phyloP scores from a whole-genome alignment of 1,284 basidiomycete species.

The Termitomyces sp. region DNA sequence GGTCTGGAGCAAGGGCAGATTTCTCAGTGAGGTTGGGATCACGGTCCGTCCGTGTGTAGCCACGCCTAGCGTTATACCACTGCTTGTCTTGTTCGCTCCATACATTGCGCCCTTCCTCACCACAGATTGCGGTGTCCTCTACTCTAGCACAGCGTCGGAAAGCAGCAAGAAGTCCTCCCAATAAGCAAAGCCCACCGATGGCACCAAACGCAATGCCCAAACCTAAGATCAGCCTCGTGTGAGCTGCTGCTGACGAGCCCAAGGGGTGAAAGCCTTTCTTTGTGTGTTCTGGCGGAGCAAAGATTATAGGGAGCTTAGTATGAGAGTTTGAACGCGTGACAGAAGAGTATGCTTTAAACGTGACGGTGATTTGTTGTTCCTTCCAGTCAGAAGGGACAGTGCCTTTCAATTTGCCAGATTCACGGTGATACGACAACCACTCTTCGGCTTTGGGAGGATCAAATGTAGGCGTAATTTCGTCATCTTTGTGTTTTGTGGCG shows the following conservation, averaged over 20 bases:
- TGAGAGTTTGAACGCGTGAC: constrained; percentile 70
- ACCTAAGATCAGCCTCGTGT: constrained; percentile 47
- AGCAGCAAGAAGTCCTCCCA: constrained; percentile 50
- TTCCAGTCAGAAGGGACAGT: constrained; percentile 41
- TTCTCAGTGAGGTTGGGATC: constrained; percentile 12
- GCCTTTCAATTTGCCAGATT: constrained; percentile 43
- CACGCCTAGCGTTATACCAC: constrained; percentile 48
- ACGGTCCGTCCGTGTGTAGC: constrained; percentile 26
- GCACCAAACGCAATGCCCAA: constrained; percentile 59
- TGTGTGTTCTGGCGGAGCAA: constrained; percentile 33
- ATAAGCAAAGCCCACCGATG: constrained; percentile 51
- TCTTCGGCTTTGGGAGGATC: constrained; percentile 41
- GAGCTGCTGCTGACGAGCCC: constrained; percentile 37
- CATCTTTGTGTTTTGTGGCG: constrained; percentile 34
- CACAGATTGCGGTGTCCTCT: constrained; percentile 51
- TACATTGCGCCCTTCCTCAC: constrained; percentile 48
- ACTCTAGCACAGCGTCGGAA: constrained; percentile 51
- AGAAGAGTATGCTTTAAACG: constrained; percentile 61
- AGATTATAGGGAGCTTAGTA: constrained; percentile 49
- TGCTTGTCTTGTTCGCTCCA: constrained; percentile 59
- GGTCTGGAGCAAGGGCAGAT: constrained; percentile 10
- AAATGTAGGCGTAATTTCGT: constrained; percentile 47
- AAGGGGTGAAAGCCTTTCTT: constrained; percentile 26
- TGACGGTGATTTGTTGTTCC: constrained; percentile 40
- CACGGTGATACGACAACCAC: constrained; percentile 48